These are phyloP conservation scores for Albizia julibrissin DNA, from an alignment of 306 rosid genomes.

Conservation along the genomic window DNA sequence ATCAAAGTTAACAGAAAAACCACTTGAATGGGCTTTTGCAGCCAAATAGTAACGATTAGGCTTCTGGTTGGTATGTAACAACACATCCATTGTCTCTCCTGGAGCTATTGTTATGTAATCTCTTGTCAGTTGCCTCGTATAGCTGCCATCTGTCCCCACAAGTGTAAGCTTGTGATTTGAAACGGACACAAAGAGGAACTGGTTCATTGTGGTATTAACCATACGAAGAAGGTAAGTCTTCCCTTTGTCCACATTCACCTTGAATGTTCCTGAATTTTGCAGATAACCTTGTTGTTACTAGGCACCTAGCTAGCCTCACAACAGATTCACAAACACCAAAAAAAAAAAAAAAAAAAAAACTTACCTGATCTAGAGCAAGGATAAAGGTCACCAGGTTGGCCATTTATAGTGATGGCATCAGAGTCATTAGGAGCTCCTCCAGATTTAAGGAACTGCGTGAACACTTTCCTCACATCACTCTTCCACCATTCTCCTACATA, in stretches of 20 bases:
- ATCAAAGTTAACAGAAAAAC: slow-evolving; percentile 26
- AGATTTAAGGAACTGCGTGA: no score
- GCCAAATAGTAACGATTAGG: slow-evolving; percentile 52
- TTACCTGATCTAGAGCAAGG: no score
- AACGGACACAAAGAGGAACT: slow-evolving; percentile 44
- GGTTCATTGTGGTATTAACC: slow-evolving; percentile 47
- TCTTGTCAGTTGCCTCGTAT: slow-evolving; percentile 36
- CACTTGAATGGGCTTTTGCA: slow-evolving; percentile 42
- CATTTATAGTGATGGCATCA: no score
- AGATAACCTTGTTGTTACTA: background rate
- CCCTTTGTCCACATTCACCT: slow-evolving; percentile 38
- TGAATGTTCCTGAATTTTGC: slow-evolving; percentile 35
- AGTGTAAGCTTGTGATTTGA: slow-evolving; percentile 53
- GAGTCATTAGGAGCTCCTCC: no score
- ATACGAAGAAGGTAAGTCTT: slow-evolving; percentile 52
- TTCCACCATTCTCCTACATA: no score
- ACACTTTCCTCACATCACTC: no score
- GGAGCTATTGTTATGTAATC: slow-evolving; percentile 52
- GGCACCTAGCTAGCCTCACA: no score
- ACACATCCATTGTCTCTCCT: slow-evolving; percentile 50
- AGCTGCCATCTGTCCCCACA: slow-evolving; percentile 46
- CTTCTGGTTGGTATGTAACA: slow-evolving; percentile 47
- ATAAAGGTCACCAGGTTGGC: no score
- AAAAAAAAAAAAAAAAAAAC: no score
- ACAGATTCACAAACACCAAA: no score